Conservation (phyloP, 208 protist genomes). For the Trypanosoma theileri region DNA sequence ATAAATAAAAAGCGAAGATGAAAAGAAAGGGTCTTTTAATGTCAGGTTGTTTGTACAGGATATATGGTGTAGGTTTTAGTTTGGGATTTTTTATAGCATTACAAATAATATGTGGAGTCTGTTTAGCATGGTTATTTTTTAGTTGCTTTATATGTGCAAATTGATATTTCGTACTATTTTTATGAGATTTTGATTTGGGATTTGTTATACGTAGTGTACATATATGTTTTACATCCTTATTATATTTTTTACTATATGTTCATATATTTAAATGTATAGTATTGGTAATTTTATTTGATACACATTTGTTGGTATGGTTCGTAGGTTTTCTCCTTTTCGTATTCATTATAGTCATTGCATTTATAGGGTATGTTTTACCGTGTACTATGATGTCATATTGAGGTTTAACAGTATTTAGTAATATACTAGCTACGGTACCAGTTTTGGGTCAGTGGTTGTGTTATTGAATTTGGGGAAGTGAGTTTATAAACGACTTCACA, state of each 20-base stretch:
- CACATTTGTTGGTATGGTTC: conserved; percentile 76
- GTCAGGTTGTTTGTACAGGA: conserved; percentile 81
- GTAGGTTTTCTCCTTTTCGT: conserved; percentile 85
- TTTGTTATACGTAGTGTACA: conserved; percentile 82
- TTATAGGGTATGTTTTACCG: conserved; percentile 82
- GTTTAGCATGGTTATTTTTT: conserved; percentile 85
- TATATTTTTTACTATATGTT: conserved; percentile 86
- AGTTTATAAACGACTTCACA: conserved; percentile 88
- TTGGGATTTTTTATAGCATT: conserved; percentile 87
- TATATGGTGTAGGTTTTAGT: conserved; percentile 89
- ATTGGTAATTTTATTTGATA: conserved; percentile 85
- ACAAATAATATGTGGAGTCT: conserved; percentile 83
- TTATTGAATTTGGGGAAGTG: conserved; percentile 88
- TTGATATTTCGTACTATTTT: conserved; percentile 89
- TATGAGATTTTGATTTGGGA: conserved; percentile 88
- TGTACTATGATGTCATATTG: conserved; percentile 90
- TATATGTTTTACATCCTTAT: conserved; percentile 81
- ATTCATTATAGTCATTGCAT: conserved; percentile 84
- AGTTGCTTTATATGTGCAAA: conserved; percentile 88
- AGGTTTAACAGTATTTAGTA: conserved; percentile 86
- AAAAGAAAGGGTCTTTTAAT: conserved; percentile 88
- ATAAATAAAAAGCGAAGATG: conserved; percentile 62
- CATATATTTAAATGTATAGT: conserved; percentile 88
- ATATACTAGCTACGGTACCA: conserved; percentile 82
- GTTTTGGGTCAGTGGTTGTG: conserved; percentile 76